Evolutionary conservation across 192 early-diverging fungal genomes (phyloP).

Genomic region (Diversispora epigaea): DNA sequence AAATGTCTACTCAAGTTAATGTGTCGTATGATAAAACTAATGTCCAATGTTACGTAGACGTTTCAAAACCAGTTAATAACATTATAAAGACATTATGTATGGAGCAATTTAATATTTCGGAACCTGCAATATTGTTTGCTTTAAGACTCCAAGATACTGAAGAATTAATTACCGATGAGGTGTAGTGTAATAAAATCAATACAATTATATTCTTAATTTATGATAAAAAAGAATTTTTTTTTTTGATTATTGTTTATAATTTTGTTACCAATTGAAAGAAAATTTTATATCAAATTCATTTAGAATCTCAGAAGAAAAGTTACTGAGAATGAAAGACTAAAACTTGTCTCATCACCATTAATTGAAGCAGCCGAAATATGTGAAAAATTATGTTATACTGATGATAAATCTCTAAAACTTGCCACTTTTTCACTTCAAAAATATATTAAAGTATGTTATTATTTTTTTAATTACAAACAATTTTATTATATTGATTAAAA

Average conservation of each 20-base stretch:
- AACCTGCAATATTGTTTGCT: slow-evolving; percentile 22
- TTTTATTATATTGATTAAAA: too few species aligned
- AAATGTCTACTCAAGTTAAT: slow-evolving; percentile 15
- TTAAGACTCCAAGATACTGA: slow-evolving; percentile 27
- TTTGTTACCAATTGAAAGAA: background rate
- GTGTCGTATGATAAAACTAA: slow-evolving; percentile 13
- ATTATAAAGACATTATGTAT: slow-evolving; percentile 28
- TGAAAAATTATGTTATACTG: slow-evolving; percentile 37
- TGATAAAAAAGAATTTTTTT: too few species aligned
- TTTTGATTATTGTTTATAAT: background rate
- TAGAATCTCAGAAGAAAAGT: slow-evolving; percentile 32
- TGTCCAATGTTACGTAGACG: slow-evolving; percentile 23
- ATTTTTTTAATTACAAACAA: too few species aligned
- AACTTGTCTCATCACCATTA: slow-evolving; percentile 30
- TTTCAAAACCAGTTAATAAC: slow-evolving; percentile 20
- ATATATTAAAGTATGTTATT: slow-evolving; percentile 52
- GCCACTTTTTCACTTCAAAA: slow-evolving; percentile 64
- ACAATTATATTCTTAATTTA: too few species aligned
- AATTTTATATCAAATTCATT: background rate
- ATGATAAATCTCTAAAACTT: slow-evolving; percentile 57
- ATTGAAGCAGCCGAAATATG: slow-evolving; percentile 32
- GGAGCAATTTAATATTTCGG: slow-evolving; percentile 33
- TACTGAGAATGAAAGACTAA: slow-evolving; percentile 22
- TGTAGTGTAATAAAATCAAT: background rate
- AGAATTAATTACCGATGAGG: slow-evolving; percentile 32